Evolutionary conservation across 352 stramenopile species (phyloP).

Genomic region (Globisporangium solare): DNA sequence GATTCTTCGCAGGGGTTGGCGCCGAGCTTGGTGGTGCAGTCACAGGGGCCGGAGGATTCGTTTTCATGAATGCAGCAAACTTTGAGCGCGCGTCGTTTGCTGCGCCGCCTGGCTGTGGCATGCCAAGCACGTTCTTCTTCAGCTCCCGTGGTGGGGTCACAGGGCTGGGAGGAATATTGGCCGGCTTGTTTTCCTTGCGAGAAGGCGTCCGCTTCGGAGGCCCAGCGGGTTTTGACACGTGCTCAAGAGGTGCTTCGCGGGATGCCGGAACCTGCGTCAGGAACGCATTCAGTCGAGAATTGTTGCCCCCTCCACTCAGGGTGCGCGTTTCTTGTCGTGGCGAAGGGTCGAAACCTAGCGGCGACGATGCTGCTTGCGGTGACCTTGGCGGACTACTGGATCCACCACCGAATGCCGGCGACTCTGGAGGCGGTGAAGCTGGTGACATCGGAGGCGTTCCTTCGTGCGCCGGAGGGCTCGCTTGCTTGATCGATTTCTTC

Average conservation of each 20-base stretch:
- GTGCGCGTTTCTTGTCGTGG: constrained; percentile 32
- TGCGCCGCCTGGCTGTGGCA: constrained; percentile 16
- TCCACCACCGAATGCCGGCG: constrained; percentile 26
- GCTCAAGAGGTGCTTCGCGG: constrained; percentile 48
- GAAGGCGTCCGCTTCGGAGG: constrained; percentile 43
- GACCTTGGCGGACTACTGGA: constrained; percentile 13
- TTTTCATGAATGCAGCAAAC: constrained; percentile 76
- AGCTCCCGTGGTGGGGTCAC: constrained; percentile 19
- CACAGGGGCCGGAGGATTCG: constrained; percentile 45
- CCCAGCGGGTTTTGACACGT: constrained; percentile 48
- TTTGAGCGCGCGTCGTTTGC: constrained; percentile 56
- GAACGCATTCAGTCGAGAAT: constrained; percentile 71
- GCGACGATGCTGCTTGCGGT: constrained; percentile 7
- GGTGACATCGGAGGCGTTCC: constrained; percentile 51
- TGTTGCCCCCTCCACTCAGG: constrained; percentile 40
- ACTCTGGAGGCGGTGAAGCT: constrained; percentile 48
- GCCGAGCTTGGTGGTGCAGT: constrained; percentile 13
- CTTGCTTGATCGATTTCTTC: constrained; percentile 50
- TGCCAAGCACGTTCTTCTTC: constrained; percentile 15
- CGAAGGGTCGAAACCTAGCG: constrained; percentile 12
- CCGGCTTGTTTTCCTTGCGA: constrained; percentile 34
- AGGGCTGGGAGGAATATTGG: constrained; percentile 15
- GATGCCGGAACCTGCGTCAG: constrained; percentile 68
- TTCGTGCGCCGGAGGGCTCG: constrained; percentile 25
- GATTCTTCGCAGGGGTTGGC: constrained; percentile 16